These are phyloP conservation scores for Solanum ahanhuiri DNA, from an alignment of 257 asterid species.

Conservation along the genomic window DNA sequence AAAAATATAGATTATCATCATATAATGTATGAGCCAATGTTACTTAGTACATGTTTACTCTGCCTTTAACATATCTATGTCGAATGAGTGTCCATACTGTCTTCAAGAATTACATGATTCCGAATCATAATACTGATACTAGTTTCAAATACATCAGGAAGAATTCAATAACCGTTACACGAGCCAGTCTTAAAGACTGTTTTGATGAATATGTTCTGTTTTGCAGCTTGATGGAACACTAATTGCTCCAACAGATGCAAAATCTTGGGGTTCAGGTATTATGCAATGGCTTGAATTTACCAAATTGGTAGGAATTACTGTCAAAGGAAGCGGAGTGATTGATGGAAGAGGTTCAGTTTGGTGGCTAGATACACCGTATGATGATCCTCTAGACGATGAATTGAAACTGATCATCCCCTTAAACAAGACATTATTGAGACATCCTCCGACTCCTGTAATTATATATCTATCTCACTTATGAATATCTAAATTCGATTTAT, in stretches of 20 bases:
- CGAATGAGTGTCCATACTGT: not conserved
- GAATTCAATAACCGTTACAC: not conserved
- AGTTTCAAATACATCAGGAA: not conserved
- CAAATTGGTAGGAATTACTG: slow-evolving; percentile 71
- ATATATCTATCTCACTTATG: not conserved
- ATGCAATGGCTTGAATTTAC: slow-evolving; percentile 82
- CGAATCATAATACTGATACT: not conserved
- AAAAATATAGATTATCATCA: not conserved
- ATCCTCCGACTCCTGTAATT: slow-evolving; percentile 45
- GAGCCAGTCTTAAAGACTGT: not conserved
- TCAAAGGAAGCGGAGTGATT: slow-evolving; percentile 59
- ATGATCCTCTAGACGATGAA: slow-evolving; percentile 69
- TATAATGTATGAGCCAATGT: not conserved
- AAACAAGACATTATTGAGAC: slow-evolving; percentile 28
- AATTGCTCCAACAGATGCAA: slow-evolving; percentile 65
- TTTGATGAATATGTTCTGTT: slow-evolving; percentile 1
- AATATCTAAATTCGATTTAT: not conserved
- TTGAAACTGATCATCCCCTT: slow-evolving; percentile 52
- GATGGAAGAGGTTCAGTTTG: slow-evolving; percentile 89
- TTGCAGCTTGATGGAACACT: slow-evolving; percentile 81
- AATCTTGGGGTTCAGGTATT: slow-evolving; percentile 75
- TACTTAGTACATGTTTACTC: not conserved
- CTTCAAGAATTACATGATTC: not conserved
- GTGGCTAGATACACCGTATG: slow-evolving; percentile 62
- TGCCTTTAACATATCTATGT: not conserved